phyloP scores from a whole-genome alignment of 1,284 basidiomycete genomes.

The Cutaneotrichosporon sp. region DNA sequence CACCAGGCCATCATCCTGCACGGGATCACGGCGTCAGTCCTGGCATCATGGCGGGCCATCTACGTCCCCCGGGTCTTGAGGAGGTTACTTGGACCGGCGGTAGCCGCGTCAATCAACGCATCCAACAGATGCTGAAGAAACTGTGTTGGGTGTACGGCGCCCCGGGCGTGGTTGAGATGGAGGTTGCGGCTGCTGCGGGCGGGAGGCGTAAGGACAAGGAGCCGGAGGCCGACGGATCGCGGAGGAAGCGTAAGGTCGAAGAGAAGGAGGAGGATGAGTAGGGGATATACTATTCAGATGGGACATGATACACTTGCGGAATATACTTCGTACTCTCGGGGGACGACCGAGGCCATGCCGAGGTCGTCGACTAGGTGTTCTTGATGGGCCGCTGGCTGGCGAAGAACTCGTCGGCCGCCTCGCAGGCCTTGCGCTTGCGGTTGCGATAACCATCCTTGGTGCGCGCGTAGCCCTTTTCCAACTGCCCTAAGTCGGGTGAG shows the following conservation, averaged over 20 bases:
- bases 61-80: constrained; percentile 25
- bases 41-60: constrained; percentile 18
- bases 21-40: constrained; percentile 12
- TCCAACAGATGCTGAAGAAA: constrained; percentile 17
- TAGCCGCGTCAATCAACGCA: constrained; percentile 22
- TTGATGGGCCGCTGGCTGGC: not conserved
- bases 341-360: too few relatives aligned
- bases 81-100: constrained; percentile 26
- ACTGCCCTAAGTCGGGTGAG: not conserved
- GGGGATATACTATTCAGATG: not conserved
- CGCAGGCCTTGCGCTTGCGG: not conserved
- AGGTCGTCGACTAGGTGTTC: not conserved
- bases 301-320: too few relatives aligned
- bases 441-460: not conserved
- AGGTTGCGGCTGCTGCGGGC: not conserved
- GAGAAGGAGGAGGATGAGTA: constrained; percentile 5
- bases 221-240: not conserved
- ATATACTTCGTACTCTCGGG: too few relatives aligned
- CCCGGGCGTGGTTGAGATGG: not conserved
- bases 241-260: constrained; percentile 5
- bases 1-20: constrained; percentile 17
- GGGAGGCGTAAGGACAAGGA: not conserved
- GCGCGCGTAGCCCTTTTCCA: not conserved
- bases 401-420: not conserved
- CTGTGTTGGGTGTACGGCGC: constrained; percentile 6